These are phyloP conservation scores for Pythium brassicae DNA, from an alignment of 352 stramenopile species.

Conservation along the genomic window DNA sequence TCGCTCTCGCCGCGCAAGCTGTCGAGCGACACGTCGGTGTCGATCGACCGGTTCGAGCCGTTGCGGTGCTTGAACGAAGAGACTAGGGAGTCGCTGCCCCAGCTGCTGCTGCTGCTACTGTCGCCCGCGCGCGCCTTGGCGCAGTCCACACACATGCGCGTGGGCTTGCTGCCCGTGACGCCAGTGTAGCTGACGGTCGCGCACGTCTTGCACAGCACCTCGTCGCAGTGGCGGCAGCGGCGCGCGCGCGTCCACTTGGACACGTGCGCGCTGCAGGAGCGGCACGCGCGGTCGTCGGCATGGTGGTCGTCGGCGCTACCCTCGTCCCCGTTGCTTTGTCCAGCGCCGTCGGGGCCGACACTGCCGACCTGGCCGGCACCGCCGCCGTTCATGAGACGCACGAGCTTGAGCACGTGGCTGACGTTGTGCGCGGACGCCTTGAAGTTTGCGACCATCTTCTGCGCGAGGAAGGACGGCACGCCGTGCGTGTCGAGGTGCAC, in stretches of 20 bases:
- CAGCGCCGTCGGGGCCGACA: too few relatives aligned
- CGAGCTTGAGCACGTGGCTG: slow-evolving; percentile 65
- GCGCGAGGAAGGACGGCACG: slow-evolving; percentile 40
- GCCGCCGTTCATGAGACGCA: slow-evolving; percentile 28
- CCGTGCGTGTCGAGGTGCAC: slow-evolving; percentile 47
- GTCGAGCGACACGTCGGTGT: slow-evolving; percentile 27
- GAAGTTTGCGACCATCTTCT: slow-evolving; percentile 34
- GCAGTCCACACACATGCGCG: slow-evolving; percentile 58
- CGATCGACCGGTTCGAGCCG: slow-evolving; percentile 20
- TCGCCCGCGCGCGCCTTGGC: slow-evolving; percentile 7
- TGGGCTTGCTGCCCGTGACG: slow-evolving; percentile 34
- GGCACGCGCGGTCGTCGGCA: slow-evolving; percentile 31
- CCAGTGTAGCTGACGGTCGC: slow-evolving; percentile 32
- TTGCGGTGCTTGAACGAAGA: background rate
- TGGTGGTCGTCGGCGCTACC: slow-evolving; percentile 13
- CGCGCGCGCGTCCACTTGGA: slow-evolving; percentile 65
- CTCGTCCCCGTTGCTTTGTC: too few relatives aligned
- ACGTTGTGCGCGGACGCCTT: slow-evolving; percentile 47
- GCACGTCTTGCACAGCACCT: slow-evolving; percentile 60
- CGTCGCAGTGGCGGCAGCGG: slow-evolving; percentile 57
- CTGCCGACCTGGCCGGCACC: too few relatives aligned
- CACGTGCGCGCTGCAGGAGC: slow-evolving; percentile 44
- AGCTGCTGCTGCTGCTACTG: background rate
- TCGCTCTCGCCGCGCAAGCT: slow-evolving; percentile 18
- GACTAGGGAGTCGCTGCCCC: background rate